phyloP scores from a whole-genome alignment of 2,329 filamentous ascomycete genomes.

The Xylariomycetidae sp. region DNA sequence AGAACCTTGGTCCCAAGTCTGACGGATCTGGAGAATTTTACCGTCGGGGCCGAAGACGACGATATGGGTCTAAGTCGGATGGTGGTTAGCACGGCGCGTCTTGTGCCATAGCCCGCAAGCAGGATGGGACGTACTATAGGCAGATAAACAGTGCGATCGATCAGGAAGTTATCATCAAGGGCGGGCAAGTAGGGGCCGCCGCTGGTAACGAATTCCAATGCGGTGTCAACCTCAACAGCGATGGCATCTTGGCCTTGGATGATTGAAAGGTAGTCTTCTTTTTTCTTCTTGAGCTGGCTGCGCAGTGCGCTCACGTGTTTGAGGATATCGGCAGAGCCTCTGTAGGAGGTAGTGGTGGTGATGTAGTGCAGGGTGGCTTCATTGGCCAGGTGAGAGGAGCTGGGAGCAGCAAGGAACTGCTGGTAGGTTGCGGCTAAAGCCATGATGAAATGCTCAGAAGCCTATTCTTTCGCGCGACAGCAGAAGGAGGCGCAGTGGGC shows the following conservation, averaged over 20 bases:
- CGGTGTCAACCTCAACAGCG: constrained; percentile 75
- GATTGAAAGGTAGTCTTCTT: constrained; percentile 68
- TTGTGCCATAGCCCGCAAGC: too few species aligned
- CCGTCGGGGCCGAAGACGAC: constrained; percentile 73
- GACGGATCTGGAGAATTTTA: constrained; percentile 82
- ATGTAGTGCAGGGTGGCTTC: constrained; percentile 80
- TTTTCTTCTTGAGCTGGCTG: constrained; percentile 76
- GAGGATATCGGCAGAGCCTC: constrained; percentile 69
- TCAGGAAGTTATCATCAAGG: constrained; percentile 90
- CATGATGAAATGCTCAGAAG: too few species aligned
- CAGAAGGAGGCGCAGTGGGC: too few species aligned
- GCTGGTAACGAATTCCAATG: constrained; percentile 72
- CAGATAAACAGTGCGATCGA: constrained; percentile 74
- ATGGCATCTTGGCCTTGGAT: constrained; percentile 68
- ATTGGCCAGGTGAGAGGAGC: constrained; percentile 56
- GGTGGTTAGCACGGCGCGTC: constrained; percentile 4
- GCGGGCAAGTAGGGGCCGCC: constrained; percentile 85
- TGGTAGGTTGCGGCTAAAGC: constrained; percentile 56
- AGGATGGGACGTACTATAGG: constrained; percentile 64
- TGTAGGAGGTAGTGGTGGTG: constrained; percentile 74
- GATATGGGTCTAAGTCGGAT: constrained; percentile 67
- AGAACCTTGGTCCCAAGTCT: constrained; percentile 92
- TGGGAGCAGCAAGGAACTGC: constrained; percentile 67
- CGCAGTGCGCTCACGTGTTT: constrained; percentile 72
- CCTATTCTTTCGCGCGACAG: too few species aligned